A percentile compares a stretch with the other conserved stretches of the same genome.
These are phyloP conservation scores for Pachysolen tannophilus DNA, from an alignment of 805 yeast species.

Conservation along the genomic window DNA sequence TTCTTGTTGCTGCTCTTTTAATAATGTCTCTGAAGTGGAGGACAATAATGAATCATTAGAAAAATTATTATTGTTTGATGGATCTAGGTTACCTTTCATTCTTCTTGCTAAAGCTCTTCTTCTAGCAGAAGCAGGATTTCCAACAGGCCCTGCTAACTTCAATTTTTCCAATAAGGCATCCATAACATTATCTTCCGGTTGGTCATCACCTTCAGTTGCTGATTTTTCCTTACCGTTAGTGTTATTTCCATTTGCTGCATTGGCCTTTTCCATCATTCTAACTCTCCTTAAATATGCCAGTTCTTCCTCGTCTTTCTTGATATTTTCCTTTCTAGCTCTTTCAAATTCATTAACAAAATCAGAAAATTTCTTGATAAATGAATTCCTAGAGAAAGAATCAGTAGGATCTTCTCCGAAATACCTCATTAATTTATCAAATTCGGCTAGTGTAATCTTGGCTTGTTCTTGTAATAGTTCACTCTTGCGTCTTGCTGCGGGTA, in stretches of 20 bases:
- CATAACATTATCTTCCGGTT: conserved; percentile 54
- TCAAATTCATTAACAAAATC: conserved; percentile 55
- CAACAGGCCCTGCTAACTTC: conserved; percentile 76
- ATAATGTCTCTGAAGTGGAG: not conserved
- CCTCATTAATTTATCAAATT: conserved; percentile 51
- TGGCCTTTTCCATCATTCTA: conserved; percentile 34
- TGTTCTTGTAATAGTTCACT: conserved; percentile 44
- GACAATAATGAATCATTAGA: conserved; percentile 4
- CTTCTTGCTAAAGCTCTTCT: conserved; percentile 69
- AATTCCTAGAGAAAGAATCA: conserved; percentile 42
- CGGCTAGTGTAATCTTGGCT: conserved; percentile 39
- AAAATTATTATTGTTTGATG: conserved; percentile 8
- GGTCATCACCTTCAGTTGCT: conserved; percentile 19
- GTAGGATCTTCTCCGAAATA: conserved; percentile 69
- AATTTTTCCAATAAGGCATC: conserved; percentile 81
- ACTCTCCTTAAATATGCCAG: conserved; percentile 58
- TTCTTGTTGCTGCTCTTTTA: not conserved
- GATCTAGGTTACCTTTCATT: conserved; percentile 7
- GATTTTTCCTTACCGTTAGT: not conserved
- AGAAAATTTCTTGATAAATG: conserved; percentile 55
- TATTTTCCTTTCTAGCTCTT: conserved; percentile 57
- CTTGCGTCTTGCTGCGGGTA: conserved; percentile 48
- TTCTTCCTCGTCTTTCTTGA: conserved; percentile 60
- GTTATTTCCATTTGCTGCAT: not conserved
- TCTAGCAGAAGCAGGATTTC: conserved; percentile 74